These are phyloP conservation scores for Fusarium protoensiforme DNA, from an alignment of 2,329 filamentous ascomycete species.

Conservation along the genomic window DNA sequence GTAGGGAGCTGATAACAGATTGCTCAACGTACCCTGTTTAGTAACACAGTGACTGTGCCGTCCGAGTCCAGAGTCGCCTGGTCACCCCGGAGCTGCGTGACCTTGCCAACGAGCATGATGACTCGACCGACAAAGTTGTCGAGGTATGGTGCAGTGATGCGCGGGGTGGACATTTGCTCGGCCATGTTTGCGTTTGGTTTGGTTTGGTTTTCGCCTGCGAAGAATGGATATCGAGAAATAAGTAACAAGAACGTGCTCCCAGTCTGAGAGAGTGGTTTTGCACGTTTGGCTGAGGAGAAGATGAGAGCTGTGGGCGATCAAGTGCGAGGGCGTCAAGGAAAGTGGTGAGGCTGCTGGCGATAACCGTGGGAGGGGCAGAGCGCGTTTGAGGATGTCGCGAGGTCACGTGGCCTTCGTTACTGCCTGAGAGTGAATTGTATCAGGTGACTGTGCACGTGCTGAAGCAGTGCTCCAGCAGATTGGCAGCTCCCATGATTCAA, in stretches of 20 bases:
- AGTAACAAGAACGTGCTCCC: neutral
- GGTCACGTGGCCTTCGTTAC: conserved; percentile 33
- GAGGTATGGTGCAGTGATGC: conserved; percentile 84
- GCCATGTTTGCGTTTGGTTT: conserved; percentile 63
- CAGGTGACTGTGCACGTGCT: conserved; percentile 8
- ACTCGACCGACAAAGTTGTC: conserved; percentile 78
- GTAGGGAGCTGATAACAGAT: conserved; percentile 2
- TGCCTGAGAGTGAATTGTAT: neutral
- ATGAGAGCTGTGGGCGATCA: neutral
- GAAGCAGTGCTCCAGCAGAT: neutral
- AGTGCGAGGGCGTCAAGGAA: neutral
- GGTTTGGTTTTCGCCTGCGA: conserved; percentile 16
- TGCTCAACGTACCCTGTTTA: conserved; percentile 72
- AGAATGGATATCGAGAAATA: neutral
- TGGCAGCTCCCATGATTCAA: neutral
- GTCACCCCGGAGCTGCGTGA: conserved; percentile 84
- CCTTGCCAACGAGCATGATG: conserved; percentile 88
- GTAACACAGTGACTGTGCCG: conserved; percentile 77
- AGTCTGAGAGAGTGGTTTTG: neutral
- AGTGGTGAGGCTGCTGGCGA: conserved; percentile 21
- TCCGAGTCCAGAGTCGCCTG: conserved; percentile 83
- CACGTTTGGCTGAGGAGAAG: neutral
- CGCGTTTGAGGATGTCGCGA: conserved; percentile 34
- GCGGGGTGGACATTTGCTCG: conserved; percentile 76
- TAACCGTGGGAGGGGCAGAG: conserved; percentile 17